phyloP scores from a whole-genome alignment of 306 rosid species.

The Fagus sylvatica region DNA sequence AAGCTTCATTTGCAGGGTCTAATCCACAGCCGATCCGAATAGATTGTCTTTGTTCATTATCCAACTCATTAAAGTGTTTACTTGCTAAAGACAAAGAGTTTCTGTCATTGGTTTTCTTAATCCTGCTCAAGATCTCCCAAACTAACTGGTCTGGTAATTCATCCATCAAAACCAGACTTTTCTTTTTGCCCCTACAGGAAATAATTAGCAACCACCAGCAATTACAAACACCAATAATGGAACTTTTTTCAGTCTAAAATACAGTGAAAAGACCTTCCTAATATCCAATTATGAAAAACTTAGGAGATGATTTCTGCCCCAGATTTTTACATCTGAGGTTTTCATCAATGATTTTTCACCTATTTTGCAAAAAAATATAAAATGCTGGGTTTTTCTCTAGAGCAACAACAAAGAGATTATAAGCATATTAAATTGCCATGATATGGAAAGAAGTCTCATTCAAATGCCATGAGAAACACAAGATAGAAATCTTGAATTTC shows the following conservation, averaged over 20 bases:
- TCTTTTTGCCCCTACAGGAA: background rate
- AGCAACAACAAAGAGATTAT: background rate
- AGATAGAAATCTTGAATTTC: background rate
- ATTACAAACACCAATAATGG: background rate
- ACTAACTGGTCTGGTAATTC: slow-evolving; percentile 70
- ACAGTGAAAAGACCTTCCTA: background rate
- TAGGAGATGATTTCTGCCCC: background rate
- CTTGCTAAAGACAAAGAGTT: slow-evolving; percentile 59
- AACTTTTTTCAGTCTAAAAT: background rate
- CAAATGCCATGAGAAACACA: background rate
- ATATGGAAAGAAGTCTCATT: background rate
- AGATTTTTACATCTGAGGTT: background rate
- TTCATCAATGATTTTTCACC: background rate
- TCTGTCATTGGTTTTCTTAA: slow-evolving; percentile 59
- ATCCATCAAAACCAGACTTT: slow-evolving; percentile 49
- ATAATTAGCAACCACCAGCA: slow-evolving; percentile 20
- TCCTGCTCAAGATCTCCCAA: slow-evolving; percentile 77
- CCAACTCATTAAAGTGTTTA: slow-evolving; percentile 55
- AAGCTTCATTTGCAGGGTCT: slow-evolving; percentile 82
- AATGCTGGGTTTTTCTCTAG: background rate
- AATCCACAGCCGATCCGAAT: slow-evolving; percentile 84
- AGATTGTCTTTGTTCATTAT: slow-evolving; percentile 63
- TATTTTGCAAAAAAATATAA: background rate
- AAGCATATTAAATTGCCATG: background rate
- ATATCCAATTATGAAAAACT: background rate